Conservation (phyloP, 345 rosid genomes). For the Trapa bicornis region DNA sequence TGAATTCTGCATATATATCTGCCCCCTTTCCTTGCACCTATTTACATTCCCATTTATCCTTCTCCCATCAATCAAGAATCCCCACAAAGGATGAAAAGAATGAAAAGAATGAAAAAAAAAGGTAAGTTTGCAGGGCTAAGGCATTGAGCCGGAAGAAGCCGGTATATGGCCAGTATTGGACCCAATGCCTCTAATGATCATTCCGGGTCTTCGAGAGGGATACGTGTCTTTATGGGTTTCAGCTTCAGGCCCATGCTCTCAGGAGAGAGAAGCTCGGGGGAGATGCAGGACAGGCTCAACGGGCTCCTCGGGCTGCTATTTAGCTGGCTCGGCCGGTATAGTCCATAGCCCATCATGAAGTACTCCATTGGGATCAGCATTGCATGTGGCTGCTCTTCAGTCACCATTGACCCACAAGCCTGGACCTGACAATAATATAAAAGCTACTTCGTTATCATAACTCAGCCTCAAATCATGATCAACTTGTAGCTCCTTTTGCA, state of each 20-base stretch:
- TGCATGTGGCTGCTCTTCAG: slow-evolving; percentile 97
- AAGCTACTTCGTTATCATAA: not conserved
- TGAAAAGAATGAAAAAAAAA: not conserved
- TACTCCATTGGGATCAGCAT: slow-evolving; percentile 94
- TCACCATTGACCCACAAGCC: slow-evolving; percentile 97
- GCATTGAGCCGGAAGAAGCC: not conserved
- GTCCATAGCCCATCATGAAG: slow-evolving; percentile 84
- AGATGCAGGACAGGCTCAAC: slow-evolving; percentile 71
- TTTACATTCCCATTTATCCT: not conserved
- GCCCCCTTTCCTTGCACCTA: not conserved
- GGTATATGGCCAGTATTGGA: not conserved
- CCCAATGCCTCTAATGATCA: slow-evolving; percentile 2
- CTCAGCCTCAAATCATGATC: not conserved
- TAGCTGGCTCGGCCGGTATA: slow-evolving; percentile 55
- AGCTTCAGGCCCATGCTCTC: slow-evolving; percentile 99
- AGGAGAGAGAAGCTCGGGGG: slow-evolving; percentile 93
- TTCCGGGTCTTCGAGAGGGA: slow-evolving; percentile 14
- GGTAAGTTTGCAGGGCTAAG: not conserved
- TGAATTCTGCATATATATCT: slow-evolving; percentile 1
- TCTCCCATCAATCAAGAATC: slow-evolving; percentile 3
- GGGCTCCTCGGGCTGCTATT: slow-evolving; percentile 86
- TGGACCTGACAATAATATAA: slow-evolving; percentile 48
- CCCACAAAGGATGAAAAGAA: not conserved
- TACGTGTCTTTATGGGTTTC: slow-evolving; percentile 85
- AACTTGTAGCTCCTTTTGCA: not conserved